Percentiles rank a stretch among this genome's conserved stretches.
Conservation (phyloP, 192 early-diverging fungal species). For the Backusella mclennaniae region DNA sequence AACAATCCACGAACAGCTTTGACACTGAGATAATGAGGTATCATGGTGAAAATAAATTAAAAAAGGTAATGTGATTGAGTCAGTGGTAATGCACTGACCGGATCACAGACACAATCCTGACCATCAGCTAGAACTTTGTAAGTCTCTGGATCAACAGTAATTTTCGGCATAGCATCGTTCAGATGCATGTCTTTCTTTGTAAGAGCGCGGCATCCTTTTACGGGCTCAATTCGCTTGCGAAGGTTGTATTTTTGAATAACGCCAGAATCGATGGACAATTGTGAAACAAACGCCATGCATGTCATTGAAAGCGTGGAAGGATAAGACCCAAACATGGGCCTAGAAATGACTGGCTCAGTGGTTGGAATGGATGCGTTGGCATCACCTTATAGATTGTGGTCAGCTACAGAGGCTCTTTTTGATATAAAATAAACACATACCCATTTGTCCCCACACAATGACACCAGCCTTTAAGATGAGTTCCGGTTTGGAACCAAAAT, state of each 20-base stretch:
- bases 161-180: constrained; percentile 73
- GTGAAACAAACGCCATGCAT: constrained; percentile 81
- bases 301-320: constrained; percentile 59
- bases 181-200: constrained; percentile 89
- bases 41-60: constrained; percentile 21
- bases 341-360: constrained; percentile 79
- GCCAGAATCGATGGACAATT: constrained; percentile 63
- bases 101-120: constrained; percentile 59
- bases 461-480: constrained; percentile 89
- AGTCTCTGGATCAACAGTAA: constrained; percentile 90
- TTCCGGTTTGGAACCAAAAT: constrained; percentile 88
- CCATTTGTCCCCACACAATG: constrained; percentile 83
- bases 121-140: constrained; percentile 87
- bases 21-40: not conserved
- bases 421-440: not conserved
- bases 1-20: too few relatives aligned
- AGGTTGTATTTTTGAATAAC: constrained; percentile 58
- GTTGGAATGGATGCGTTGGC: constrained; percentile 96
- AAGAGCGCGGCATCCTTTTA: constrained; percentile 76
- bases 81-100: constrained; percentile 66
- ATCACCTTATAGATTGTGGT: constrained; percentile 47
- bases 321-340: constrained; percentile 86
- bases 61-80: constrained; percentile 67
- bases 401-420: not conserved
- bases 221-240: constrained; percentile 65